Base-by-base conservation (phyloP, 129 eudicot genomes). In the Artemisia tridentata region DNA sequence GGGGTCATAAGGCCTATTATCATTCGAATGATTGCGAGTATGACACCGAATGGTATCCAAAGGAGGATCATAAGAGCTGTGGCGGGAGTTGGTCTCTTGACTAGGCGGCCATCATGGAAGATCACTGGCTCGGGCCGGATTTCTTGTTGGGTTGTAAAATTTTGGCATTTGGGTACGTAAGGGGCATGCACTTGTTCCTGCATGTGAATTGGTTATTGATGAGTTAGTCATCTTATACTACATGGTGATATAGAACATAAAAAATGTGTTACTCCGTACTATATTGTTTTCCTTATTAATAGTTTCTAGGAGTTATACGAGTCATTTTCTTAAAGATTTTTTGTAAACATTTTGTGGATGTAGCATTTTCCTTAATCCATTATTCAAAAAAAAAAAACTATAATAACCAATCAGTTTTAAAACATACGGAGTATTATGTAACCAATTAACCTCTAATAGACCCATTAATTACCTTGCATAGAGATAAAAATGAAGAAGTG, bases 101-200 rank as follows among this genome's bases (percentile, higher is more conserved):
- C 97, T 0, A 87, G 85, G 31, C 97, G 91, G 46, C 97, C 97
- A 60, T 91, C 97, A 46, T 87, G 97, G 75, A 91, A 91, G 82
- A 91, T 87, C 65, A 91, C 97, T 61, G 97, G 95, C n/a, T 68
- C 65, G 8, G 97, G 97, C n/a, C 79, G 83, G 84, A 57, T 58
- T 62, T 68, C 77, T 14, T 81, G 77, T 73, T 55, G 61, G 47
- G 20, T 41, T 43, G 47, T 68, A 51, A 72, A 76, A 20, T 51
- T 56, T 57, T 55, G 70, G 72, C 45, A 49, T 57, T 71, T 58
- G 68, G 68, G 15, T 13, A 43, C 27, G 72, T 78, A 75, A 65
- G 86, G 89, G 65, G 89, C 79, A 77, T 81, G 78, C 46, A 69
- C 67, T 75, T 72, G 76, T 79, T 83, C 91, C 97, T 90, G 65